These are phyloP conservation scores for Cladosporium sp. DNA, from an alignment of 2,329 filamentous ascomycete genomes.

Conservation along the genomic window DNA sequence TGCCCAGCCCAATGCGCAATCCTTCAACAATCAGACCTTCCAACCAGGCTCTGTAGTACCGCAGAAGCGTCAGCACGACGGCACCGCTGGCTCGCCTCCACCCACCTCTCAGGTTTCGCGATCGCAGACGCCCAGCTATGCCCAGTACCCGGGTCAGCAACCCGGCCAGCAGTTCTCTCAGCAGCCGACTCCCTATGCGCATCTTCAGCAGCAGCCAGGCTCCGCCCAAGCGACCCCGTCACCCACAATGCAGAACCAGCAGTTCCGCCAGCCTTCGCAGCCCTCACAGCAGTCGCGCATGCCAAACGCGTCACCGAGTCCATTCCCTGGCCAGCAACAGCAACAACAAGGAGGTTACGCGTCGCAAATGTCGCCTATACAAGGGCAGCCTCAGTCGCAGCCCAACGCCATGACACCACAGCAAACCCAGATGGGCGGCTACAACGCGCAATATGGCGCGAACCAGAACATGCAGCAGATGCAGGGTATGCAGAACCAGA, in stretches of 20 bases:
- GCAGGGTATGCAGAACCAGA: slow-evolving; percentile 44
- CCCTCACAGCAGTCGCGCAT: slow-evolving; percentile 59
- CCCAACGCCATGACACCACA: slow-evolving; percentile 22
- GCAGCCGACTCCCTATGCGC: slow-evolving; percentile 73
- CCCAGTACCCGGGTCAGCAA: slow-evolving; percentile 67
- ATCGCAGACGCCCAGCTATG: slow-evolving; percentile 73
- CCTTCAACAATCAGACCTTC: slow-evolving; percentile 73
- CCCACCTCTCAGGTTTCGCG: slow-evolving; percentile 78
- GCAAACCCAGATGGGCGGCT: slow-evolving; percentile 35
- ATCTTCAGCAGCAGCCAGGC: slow-evolving; percentile 76
- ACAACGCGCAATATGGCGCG: slow-evolving; percentile 40
- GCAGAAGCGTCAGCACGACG: slow-evolving; percentile 88
- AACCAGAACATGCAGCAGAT: slow-evolving; percentile 34
- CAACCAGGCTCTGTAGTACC: slow-evolving; percentile 84
- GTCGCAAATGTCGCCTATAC: slow-evolving; percentile 46
- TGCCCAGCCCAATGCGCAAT: slow-evolving; percentile 65
- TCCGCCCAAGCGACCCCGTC: slow-evolving; percentile 87
- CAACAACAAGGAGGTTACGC: slow-evolving; percentile 26
- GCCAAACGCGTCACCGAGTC: slow-evolving; percentile 88
- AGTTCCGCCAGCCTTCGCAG: slow-evolving; percentile 62
- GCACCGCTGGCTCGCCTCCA: slow-evolving; percentile 75
- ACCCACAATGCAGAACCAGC: slow-evolving; percentile 84
- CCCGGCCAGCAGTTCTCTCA: slow-evolving; percentile 58
- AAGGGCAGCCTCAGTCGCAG: slow-evolving; percentile 20
- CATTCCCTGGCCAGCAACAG: slow-evolving; percentile 60